Evolutionary conservation across 2,329 filamentous ascomycete genomes (phyloP).

Genomic region (Epichloe typhina): DNA sequence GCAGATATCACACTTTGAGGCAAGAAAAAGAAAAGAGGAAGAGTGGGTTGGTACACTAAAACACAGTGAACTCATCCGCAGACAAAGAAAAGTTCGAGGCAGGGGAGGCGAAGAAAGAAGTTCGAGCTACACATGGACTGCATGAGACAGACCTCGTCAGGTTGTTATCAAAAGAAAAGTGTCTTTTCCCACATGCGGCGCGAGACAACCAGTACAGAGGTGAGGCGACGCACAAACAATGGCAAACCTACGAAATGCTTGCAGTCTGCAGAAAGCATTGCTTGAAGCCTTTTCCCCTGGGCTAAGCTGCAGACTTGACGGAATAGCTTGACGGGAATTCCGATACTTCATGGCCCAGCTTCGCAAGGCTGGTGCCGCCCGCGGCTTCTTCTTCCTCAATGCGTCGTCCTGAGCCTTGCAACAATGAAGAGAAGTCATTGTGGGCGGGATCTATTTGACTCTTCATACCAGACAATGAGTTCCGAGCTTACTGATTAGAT

Average conservation of each 20-base stretch:
- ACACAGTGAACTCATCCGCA: not conserved
- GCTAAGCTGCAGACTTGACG: not conserved
- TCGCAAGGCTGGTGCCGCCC: no score
- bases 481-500: not conserved
- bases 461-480: not conserved
- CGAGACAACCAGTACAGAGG: not conserved
- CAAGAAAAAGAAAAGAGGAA: not conserved
- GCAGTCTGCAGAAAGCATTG: not conserved
- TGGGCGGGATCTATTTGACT: not conserved
- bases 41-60: not conserved
- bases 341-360: no score
- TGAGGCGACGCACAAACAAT: not conserved
- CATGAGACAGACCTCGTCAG: conserved; percentile 2
- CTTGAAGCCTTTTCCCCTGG: not conserved
- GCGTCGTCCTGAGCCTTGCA: not conserved
- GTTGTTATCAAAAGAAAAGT: conserved; percentile 1
- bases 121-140: not conserved
- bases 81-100: not conserved
- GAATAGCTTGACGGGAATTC: no score
- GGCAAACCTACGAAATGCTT: not conserved
- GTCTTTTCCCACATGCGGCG: not conserved
- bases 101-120: not conserved
- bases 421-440: not conserved
- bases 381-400: no score
- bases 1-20: not conserved